Conservation (phyloP, 768 basidiomycete genomes). For the Mycena maculata region DNA sequence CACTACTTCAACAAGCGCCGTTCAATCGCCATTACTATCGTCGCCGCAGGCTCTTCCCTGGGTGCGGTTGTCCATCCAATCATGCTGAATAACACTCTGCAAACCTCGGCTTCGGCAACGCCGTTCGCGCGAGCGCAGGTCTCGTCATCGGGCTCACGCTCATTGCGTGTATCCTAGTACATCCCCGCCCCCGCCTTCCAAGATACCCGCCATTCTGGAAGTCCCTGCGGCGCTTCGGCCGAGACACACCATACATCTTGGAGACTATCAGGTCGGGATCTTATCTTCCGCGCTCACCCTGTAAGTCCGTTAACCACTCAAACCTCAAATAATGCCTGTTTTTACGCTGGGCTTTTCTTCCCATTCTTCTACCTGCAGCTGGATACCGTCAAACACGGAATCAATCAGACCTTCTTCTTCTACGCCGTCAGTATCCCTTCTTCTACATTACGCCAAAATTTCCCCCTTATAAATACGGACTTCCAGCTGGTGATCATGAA, state of each 20-base stretch:
- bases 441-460: not conserved
- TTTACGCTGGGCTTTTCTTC: constrained; percentile 40
- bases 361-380: constrained; percentile 54
- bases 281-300: constrained; percentile 38
- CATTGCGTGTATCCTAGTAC: constrained; percentile 53
- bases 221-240: constrained; percentile 29
- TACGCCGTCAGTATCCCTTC: constrained; percentile 44
- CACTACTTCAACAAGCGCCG: not conserved
- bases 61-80: not conserved
- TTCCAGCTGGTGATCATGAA: constrained; percentile 53
- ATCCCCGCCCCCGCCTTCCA: constrained; percentile 49
- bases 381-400: constrained; percentile 44
- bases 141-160: constrained; percentile 52
- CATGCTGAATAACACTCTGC: not conserved
- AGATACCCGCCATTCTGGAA: constrained; percentile 17
- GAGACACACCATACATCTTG: constrained; percentile 38
- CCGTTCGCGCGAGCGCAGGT: constrained; percentile 54
- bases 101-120: constrained; percentile 31
- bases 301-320: not conserved
- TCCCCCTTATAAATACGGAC: not conserved
- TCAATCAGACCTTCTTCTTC: constrained; percentile 47
- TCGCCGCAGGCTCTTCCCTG: too few species aligned
- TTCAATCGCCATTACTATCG: not conserved
- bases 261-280: too few species aligned
- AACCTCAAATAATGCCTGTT: constrained; percentile 16